phyloP scores from a whole-genome alignment of 352 stramenopile genomes.

The Phytophthora sansomeana region DNA sequence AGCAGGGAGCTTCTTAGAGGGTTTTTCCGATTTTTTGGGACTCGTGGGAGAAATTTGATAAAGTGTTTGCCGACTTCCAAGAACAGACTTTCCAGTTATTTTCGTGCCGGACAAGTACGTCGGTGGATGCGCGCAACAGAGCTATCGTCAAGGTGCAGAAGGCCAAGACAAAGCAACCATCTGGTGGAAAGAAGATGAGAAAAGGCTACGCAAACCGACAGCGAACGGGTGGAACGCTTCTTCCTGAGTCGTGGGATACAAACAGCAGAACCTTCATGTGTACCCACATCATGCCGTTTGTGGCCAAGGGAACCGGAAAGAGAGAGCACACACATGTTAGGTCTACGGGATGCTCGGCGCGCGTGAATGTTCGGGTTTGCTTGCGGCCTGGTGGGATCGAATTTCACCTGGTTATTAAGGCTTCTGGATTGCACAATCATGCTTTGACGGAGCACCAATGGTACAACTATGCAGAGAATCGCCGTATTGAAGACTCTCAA shows the following conservation, averaged over 20 bases:
- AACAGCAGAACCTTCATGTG: conserved; percentile 16
- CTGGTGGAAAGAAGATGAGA: too few species aligned
- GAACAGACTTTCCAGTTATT: conserved; percentile 12
- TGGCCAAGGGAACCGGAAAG: too few species aligned
- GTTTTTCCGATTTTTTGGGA: neutral
- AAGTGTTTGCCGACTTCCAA: conserved; percentile 2
- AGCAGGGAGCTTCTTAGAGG: neutral
- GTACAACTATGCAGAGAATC: conserved; percentile 16
- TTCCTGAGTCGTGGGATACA: conserved; percentile 1
- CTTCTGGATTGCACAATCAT: conserved; percentile 5
- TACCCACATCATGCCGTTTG: conserved; percentile 4
- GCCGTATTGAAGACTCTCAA: conserved; percentile 1
- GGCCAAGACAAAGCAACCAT: too few species aligned
- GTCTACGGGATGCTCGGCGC: neutral
- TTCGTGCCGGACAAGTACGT: neutral
- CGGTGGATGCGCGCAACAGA: neutral
- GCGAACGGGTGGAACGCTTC: too few species aligned
- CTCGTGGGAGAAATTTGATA: conserved; percentile 1
- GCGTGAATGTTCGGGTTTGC: conserved; percentile 4
- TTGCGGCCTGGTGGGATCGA: neutral
- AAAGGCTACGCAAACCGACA: too few species aligned
- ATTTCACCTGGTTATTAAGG: conserved; percentile 1
- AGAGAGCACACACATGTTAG: too few species aligned
- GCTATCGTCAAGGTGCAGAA: too few species aligned
- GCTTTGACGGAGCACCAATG: neutral